Conservation (phyloP, 1,284 basidiomycete genomes). For the Cutaneotrichosporon daszewskae region DNA sequence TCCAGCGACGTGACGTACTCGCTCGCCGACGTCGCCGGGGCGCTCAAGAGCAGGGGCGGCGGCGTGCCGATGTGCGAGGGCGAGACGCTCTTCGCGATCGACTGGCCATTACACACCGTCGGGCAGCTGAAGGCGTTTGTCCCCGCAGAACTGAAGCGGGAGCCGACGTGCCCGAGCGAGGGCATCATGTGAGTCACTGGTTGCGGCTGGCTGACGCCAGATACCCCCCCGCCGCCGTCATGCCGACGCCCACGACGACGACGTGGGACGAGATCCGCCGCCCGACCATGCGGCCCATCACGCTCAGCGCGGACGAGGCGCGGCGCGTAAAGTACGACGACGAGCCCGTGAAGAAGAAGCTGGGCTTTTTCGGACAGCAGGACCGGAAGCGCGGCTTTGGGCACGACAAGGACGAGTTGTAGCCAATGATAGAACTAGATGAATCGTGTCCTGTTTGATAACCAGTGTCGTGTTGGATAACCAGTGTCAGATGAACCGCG, state of each 20-base stretch:
- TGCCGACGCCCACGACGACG: constrained; percentile 20
- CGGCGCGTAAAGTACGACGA: constrained; percentile 26
- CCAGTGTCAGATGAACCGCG: too few relatives aligned
- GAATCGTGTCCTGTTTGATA: too few relatives aligned
- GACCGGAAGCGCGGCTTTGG: constrained; percentile 18
- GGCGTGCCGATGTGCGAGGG: constrained; percentile 35
- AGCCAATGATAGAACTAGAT: too few relatives aligned
- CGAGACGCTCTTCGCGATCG: constrained; percentile 28
- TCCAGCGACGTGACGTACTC: constrained; percentile 42
- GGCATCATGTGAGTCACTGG: constrained; percentile 44
- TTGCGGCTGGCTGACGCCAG: constrained; percentile 17
- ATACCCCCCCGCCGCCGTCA: constrained; percentile 32
- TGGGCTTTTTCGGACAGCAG: constrained; percentile 38
- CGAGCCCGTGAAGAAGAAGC: constrained; percentile 22
- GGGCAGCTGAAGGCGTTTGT: constrained; percentile 34
- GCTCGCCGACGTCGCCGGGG: constrained; percentile 27
- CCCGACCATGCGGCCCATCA: constrained; percentile 42
- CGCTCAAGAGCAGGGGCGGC: constrained; percentile 22
- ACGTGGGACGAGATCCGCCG: constrained; percentile 42
- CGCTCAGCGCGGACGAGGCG: constrained; percentile 31
- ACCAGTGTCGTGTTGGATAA: too few relatives aligned
- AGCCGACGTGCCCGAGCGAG: constrained; percentile 37
- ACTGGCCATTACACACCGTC: constrained; percentile 35
- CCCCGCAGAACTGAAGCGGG: constrained; percentile 14
- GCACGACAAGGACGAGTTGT: constrained; percentile 10